phyloP scores from a whole-genome alignment of 495 filamentous ascomycete species.

The Aspergillus indologenus region DNA sequence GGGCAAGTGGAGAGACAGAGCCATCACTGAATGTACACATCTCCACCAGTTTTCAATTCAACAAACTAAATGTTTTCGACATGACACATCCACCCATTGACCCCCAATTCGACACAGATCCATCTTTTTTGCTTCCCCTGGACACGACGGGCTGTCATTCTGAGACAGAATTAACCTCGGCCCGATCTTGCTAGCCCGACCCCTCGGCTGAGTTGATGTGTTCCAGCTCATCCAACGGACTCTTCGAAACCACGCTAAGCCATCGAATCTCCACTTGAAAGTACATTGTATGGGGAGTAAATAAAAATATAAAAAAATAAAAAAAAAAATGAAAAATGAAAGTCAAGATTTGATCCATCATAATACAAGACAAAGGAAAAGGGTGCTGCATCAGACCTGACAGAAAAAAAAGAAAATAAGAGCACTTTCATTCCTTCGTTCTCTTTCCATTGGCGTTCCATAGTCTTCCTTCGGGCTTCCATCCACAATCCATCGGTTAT shows the following conservation, averaged over 20 bases:
- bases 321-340: neutral
- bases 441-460: constrained; percentile 1
- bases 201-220: neutral
- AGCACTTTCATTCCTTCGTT: neutral
- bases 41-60: no score
- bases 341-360: neutral
- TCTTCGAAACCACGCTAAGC: constrained; percentile 2
- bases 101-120: neutral
- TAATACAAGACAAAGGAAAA: neutral
- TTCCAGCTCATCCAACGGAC: neutral
- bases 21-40: neutral
- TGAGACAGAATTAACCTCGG: neutral
- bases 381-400: neutral
- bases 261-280: neutral
- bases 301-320: neutral
- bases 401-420: neutral
- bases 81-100: neutral
- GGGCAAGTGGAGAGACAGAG: constrained; percentile 5
- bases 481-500: neutral
- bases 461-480: neutral
- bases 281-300: neutral
- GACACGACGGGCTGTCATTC: neutral
- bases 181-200: neutral
- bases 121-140: neutral
- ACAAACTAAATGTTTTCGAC: no score